Evolutionary conservation across 2,329 filamentous ascomycete genomes (phyloP).

Genomic region (Gaeumannomyces tritici): DNA sequence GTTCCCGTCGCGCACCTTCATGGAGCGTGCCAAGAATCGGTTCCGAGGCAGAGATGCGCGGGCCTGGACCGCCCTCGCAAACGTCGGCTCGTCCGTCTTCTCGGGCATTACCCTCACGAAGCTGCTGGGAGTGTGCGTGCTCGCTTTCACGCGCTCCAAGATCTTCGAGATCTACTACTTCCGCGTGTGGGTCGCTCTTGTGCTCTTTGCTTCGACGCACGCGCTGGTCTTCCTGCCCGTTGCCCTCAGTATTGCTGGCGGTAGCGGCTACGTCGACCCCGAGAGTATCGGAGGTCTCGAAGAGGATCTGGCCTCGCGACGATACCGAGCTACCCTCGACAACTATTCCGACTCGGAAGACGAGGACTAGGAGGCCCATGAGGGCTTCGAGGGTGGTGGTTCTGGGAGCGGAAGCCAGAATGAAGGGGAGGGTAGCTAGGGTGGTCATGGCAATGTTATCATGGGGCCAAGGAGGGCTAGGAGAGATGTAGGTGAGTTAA

Average conservation of each 20-base stretch:
- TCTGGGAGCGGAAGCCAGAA: not conserved
- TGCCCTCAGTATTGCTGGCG: constrained; percentile 74
- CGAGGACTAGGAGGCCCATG: constrained; percentile 26
- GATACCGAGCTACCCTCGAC: constrained; percentile 73
- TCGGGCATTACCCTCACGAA: constrained; percentile 96
- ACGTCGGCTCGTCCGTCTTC: constrained; percentile 90
- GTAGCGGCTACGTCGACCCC: constrained; percentile 78
- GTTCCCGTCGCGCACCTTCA: constrained; percentile 74
- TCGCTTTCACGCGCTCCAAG: constrained; percentile 93
- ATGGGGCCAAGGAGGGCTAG: not conserved
- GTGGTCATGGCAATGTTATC: not conserved
- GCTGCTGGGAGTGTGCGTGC: constrained; percentile 78
- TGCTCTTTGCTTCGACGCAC: constrained; percentile 80
- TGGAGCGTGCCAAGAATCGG: constrained; percentile 69
- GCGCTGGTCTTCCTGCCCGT: constrained; percentile 89
- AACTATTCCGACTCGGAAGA: constrained; percentile 69
- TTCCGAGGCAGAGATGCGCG: constrained; percentile 77
- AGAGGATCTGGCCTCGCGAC: constrained; percentile 67
- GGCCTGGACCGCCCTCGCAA: constrained; percentile 87
- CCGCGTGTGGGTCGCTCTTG: constrained; percentile 86
- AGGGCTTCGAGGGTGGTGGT: not conserved
- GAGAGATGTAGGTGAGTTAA: not conserved
- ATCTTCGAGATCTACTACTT: constrained; percentile 99
- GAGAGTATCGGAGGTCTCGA: constrained; percentile 83
- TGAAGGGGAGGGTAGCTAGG: not conserved